Base-by-base conservation (phyloP, 2,329 filamentous ascomycete species). In the Chaetomiaceae sp. region DNA sequence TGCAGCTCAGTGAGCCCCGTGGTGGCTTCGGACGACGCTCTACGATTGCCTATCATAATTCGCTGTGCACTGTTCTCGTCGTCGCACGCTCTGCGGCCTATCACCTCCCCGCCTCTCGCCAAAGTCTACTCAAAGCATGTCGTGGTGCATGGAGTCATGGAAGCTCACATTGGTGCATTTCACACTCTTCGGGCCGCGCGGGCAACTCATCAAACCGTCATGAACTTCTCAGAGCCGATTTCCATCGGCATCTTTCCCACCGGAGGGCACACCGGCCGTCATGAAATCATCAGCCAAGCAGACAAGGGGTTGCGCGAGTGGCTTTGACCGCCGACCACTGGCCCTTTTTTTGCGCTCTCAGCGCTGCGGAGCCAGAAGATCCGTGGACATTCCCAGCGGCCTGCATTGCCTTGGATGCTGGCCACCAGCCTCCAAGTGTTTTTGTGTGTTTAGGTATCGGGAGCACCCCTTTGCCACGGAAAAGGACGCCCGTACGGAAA, bases 21-120 rank as follows among this genome's bases (percentile, higher is more conserved):
- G 32, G 47, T 58, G 51, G 53, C 55, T 42, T 51, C 30, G 38
- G 32, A 33, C 20, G 56, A 38, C 52, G 33, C 21, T n/a, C 45
- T 27, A 14, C 14, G 48, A 43, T 41, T 46, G 48, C 58, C 53
- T 57, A 55, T 56, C 56, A 57, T 44, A 48, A 33, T 43, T 30
- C 29, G 37, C 21, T 46, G 25, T 18, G 21, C 32, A 34, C 41
- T 49, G 10, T 27, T 30, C 30, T 20, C 21, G 41, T 40, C 51
- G 52, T 55, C 48, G 51, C 38, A 45, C 45, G 54, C 13, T 18
- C n/a, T 36, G 47, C 50, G 45, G 49, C 53, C 48, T 48, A 43
- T 57, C 54, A 58, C 33, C 25, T 48, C 16, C 16, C 20, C 23
- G 32, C 43, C 40, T 53, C 44, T 30, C 48, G 38, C 37, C 21